Base-by-base conservation (phyloP, 768 basidiomycete genomes). In the Bullera alba region DNA sequence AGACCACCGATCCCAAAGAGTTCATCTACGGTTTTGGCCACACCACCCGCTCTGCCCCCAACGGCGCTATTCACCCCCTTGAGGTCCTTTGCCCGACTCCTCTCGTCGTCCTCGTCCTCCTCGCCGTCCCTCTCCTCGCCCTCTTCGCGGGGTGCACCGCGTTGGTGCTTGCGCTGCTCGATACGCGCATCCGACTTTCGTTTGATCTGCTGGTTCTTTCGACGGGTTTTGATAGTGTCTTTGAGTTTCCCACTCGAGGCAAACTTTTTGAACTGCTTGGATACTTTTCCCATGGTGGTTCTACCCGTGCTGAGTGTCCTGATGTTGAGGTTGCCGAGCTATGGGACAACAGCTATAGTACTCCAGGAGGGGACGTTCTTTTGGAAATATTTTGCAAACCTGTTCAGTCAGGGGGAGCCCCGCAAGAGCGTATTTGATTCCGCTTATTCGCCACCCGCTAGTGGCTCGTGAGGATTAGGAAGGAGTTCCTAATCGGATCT, bases 241-340 rank as follows among this genome's bases (percentile, higher is more conserved):
- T 88, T 87, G 46, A 97, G 81, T 65, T 85, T 83, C 1, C 92
- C 92, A 51, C 86, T 88, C 3, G 86, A 77, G 7, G 84, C 86
- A 60, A 92, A 92, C 75, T 92, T 90, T 67, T 84, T 83, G 10
- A 85, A 85, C 0, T 87, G 81, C 73, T 92, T 92, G 32, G 80
- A 75, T 17, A 82, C 80, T 60, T 85, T 88, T 49, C 58, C 63
- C 72, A 72, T 72, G 5, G 16, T 63, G 51, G 3, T n/a, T n/a
- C n/a, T n/a, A n/a, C n/a, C n/a, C n/a, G n/a, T n/a, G n/a, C n/a
- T n/a, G n/a, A n/a, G n/a, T n/a, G n/a, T n/a, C n/a, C n/a, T n/a
- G n/a, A n/a, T n/a, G n/a, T n/a, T n/a, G n/a, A n/a, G n/a, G n/a
- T n/a, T n/a, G n/a, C n/a, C n/a, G n/a, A n/a, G n/a, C n/a, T n/a